Evolutionary conservation across 2,329 filamentous ascomycete genomes (phyloP), one percentile per base, ranked within the genome.

Genomic region (Colletotrichum salicis): DNA sequence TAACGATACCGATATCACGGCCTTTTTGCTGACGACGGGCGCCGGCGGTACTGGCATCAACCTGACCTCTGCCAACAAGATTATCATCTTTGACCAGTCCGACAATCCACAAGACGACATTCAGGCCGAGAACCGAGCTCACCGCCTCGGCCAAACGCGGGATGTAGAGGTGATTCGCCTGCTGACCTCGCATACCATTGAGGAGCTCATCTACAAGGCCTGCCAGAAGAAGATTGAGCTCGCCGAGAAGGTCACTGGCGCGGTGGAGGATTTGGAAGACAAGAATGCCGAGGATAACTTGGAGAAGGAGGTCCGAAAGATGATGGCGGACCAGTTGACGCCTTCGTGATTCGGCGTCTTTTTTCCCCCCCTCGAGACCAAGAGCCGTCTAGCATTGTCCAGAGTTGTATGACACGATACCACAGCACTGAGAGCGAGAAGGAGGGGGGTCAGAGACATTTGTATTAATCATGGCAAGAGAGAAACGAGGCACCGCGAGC

Each of bases 41-140:
- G 95, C 96, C 0, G 96, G 96, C 64, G 96, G 96, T n/a, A 96
- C 96, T 0, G 96, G 96, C 52, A 97, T 99, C 84, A 99, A 99
- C 81, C 84, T 99, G 66, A 96, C 96, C 8, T 94, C 93, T 45
- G 96, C 96, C 5, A 98, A 98, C 85, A 98, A 98, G 83, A 96
- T 99, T 76, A 90, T 99, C 82, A 96, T 99, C 78, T 98, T 98
- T 80, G 96, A 99, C 82, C 93, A 93, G 74, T 94, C 92, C n/a
- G 97, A 98, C 84, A 99, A 99, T 77, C 96, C 96, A 0, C 96
- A 99, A 79, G 96, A 98, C 76, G 96, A 99, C 79, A 91, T 97
- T n/a, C 96, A 99, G 81, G 96, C 96, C 0, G 96, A 98, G 85
- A 98, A 99, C 80, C 92, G 96, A 22, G 96, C 96, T 0, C 96